Conservation (phyloP, 2,329 filamentous ascomycete genomes). For the Aspergillus novoparasiticus region DNA sequence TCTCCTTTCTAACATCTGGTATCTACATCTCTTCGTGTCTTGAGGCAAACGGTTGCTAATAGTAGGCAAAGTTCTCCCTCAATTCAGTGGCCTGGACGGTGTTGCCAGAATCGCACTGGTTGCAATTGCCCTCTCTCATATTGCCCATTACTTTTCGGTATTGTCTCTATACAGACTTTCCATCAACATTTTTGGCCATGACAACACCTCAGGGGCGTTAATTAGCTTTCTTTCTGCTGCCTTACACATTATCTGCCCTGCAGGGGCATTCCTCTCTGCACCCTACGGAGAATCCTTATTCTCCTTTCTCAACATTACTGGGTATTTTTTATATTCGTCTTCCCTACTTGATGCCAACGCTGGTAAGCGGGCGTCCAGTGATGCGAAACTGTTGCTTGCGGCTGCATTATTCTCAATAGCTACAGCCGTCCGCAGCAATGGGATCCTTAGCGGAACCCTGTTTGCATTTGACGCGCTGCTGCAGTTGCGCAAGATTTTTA, state of each 20-base stretch:
- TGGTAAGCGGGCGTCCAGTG: constrained; percentile 33
- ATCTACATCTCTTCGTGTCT: constrained; percentile 14
- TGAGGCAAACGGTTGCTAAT: constrained; percentile 13
- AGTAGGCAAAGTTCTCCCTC: constrained; percentile 25
- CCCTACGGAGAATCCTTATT: constrained; percentile 83
- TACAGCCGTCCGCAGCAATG: constrained; percentile 79
- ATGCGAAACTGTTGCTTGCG: constrained; percentile 60
- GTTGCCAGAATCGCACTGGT: constrained; percentile 45
- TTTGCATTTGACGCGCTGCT: constrained; percentile 66
- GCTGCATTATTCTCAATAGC: constrained; percentile 72
- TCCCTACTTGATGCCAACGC: constrained; percentile 36
- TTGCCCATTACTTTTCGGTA: constrained; percentile 76
- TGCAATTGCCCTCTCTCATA: constrained; percentile 69
- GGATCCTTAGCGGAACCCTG: constrained; percentile 76
- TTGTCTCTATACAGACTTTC: constrained; percentile 71
- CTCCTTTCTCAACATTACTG: constrained; percentile 74
- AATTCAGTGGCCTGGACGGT: constrained; percentile 23
- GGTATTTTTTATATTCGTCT: constrained; percentile 69
- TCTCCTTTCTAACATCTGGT: constrained; percentile 43
- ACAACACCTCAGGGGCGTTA: constrained; percentile 31
- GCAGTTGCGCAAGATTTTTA: constrained; percentile 46
- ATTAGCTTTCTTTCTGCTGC: constrained; percentile 64
- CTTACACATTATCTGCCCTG: constrained; percentile 83
- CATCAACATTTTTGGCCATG: constrained; percentile 53
- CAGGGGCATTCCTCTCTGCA: constrained; percentile 84